Evolutionary conservation across 306 rosid species (phyloP).

Genomic region (Cucurbita moschata): DNA sequence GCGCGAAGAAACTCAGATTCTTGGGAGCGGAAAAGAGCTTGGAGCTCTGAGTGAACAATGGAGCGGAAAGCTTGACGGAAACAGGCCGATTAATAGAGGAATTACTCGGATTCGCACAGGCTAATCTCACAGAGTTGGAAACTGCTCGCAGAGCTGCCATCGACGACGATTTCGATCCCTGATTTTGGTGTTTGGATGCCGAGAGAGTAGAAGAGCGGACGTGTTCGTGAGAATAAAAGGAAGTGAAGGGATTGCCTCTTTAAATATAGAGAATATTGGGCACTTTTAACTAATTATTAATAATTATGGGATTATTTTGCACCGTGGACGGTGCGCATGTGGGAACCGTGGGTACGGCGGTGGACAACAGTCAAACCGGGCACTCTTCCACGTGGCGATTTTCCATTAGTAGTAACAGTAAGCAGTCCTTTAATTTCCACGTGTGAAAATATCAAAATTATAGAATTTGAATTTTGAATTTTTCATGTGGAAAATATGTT

Average conservation of each 20-base stretch:
- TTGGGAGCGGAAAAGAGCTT: slow-evolving; percentile 12
- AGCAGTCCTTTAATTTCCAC: neutral
- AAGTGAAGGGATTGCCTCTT: neutral
- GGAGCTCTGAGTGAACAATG: slow-evolving; percentile 13
- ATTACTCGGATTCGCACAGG: neutral
- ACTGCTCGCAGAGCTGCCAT: neutral
- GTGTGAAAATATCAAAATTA: neutral
- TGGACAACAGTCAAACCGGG: neutral
- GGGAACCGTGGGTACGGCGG: neutral
- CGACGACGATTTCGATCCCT: neutral
- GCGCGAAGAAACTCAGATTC: slow-evolving; percentile 1
- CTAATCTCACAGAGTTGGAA: neutral
- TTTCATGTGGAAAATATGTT: neutral
- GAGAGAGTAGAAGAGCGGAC: neutral
- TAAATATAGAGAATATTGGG: neutral
- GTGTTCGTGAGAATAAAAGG: neutral
- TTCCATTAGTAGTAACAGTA: accelerated
- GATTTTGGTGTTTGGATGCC: neutral
- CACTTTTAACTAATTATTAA: neutral
- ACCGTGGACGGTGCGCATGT: neutral
- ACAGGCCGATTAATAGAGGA: neutral
- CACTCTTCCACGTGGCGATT: neutral
- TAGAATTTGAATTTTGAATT: neutral
- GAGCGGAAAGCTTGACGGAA: slow-evolving; percentile 10
- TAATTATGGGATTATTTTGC: neutral